These are phyloP conservation scores for Rhodotorula toruloides DNA, from an alignment of 768 basidiomycete genomes.

Conservation along the genomic window DNA sequence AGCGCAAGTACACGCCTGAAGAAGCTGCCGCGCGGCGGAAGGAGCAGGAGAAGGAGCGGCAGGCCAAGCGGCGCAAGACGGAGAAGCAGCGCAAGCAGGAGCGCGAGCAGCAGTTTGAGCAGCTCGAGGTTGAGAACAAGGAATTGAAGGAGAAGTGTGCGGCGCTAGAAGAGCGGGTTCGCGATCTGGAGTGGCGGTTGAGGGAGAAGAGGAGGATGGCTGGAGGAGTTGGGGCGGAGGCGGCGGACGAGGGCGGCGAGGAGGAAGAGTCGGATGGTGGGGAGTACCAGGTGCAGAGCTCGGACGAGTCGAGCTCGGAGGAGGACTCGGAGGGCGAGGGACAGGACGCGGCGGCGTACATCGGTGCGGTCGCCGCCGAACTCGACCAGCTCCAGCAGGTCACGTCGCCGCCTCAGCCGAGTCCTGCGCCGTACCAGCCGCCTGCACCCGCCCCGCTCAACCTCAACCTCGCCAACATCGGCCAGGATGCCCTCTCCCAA, in stretches of 20 bases:
- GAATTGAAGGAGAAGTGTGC: not conserved
- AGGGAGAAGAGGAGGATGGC: not conserved
- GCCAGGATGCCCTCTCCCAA: not conserved
- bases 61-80: not conserved
- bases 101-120: not conserved
- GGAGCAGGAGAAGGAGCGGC: constrained; percentile 5
- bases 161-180: not conserved
- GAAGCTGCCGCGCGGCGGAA: constrained; percentile 16
- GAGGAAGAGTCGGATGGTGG: constrained; percentile 7
- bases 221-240: not conserved
- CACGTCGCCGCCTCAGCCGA: not conserved
- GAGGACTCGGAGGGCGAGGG: not conserved
- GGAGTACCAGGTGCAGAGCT: constrained; percentile 15
- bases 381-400: not conserved
- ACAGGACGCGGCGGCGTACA: not conserved
- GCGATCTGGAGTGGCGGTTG: not conserved
- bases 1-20: constrained; percentile 10
- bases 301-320: constrained; percentile 2
- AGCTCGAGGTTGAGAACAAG: constrained; percentile 3
- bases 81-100: not conserved
- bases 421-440: not conserved
- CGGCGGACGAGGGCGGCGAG: not conserved
- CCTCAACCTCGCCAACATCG: not conserved
- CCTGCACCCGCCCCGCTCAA: not conserved
- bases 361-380: constrained; percentile 4